Base-by-base conservation (phyloP, 225 moss, liverwort and hornwort genomes). In the Thuidium tamariscinum region DNA sequence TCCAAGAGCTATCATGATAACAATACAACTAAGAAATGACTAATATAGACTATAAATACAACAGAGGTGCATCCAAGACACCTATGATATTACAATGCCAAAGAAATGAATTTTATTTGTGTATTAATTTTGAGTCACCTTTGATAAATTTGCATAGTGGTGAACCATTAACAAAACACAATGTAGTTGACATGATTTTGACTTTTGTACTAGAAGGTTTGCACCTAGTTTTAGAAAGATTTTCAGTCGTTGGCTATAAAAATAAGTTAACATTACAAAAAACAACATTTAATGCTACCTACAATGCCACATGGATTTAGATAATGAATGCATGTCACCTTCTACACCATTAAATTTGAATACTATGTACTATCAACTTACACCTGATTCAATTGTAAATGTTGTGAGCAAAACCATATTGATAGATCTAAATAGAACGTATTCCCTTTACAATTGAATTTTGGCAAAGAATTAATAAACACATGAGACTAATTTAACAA, bases 341-440 rank as follows among this genome's bases (percentile, higher is more conserved):
- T 26, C 9, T 70, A 70, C 0, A 0, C 16, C 9, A 42, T 42
- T 42, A 9, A 1, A 42, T 70, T 41, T 27, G 70, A 27, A 27
- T 26, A 25, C 0, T 15, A 68, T 15, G 5, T 25, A 23, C 4
- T 26, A 41, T 1, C 7, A 69, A 26, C 1, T 26, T 70, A 70
- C 5, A 42, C 9, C 5, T 70, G 23, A 23, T 68, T 68, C 39
- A 23, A 25, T 68, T 39, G 3, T 26, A 70, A 8, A 26, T 70
- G 1, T 4, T 16, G 1, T 70, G 2, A 27, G 3, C 0, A 42
- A 0, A 26, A 27, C 5, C 15, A 27, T 16, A 16, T 42, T 0
- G 42, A 70, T 70, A 42, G 26, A 16, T 9, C 1, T 70, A 27
- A 4, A 70, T 70, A 70, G 16, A 42, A 23, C 23, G 42, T 9